Conservation (phyloP, 148 eudicot species). For the Hydrangea macrophylla region DNA sequence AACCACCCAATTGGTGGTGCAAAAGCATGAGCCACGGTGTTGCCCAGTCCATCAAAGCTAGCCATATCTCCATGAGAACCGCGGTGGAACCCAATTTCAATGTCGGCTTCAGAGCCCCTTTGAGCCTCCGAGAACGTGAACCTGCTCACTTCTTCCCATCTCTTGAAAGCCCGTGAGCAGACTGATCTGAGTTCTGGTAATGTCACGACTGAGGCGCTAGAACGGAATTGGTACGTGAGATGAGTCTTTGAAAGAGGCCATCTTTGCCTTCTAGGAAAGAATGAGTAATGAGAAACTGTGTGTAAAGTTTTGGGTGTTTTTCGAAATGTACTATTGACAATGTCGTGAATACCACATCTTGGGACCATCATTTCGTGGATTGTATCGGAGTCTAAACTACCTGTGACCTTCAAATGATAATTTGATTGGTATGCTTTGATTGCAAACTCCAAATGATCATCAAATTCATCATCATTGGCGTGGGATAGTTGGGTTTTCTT, state of each 20-base stretch:
- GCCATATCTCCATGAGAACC: neutral
- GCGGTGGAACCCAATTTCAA: neutral
- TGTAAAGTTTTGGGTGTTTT: neutral
- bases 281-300: neutral
- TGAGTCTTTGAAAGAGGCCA: neutral
- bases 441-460: too few relatives aligned
- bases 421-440: slow-evolving; percentile 1
- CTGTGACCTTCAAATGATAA: neutral
- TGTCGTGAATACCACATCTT: neutral
- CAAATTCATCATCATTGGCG: too few relatives aligned
- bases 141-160: neutral
- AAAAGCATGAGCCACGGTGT: slow-evolving; percentile 2
- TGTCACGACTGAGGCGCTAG: neutral
- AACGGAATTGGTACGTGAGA: neutral
- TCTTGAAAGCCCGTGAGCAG: neutral
- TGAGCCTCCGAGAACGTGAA: neutral
- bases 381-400: neutral
- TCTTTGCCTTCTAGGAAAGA: neutral
- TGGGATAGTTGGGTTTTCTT: neutral
- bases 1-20: neutral
- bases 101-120: neutral
- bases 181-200: neutral
- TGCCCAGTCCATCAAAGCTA: slow-evolving; percentile 4
- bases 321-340: neutral
- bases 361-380: neutral